Conservation (phyloP, 2,329 filamentous ascomycete species). For the Emmonsiellopsis sp. region DNA sequence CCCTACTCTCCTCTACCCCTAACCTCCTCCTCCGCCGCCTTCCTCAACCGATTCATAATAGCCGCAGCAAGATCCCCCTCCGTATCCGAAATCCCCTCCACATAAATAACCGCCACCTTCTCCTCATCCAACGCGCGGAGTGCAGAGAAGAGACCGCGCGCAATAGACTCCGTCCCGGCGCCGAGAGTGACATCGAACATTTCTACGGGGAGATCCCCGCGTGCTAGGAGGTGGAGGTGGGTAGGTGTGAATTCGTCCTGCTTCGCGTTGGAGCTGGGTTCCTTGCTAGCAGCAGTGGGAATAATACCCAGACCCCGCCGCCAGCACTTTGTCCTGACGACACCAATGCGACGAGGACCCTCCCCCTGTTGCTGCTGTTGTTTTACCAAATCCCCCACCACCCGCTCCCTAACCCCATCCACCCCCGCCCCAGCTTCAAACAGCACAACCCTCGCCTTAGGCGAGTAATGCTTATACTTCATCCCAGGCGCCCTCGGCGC, state of each 20-base stretch:
- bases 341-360: constrained; percentile 15
- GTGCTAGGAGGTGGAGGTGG: background rate
- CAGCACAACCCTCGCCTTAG: constrained; percentile 73
- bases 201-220: constrained; percentile 14
- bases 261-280: no score
- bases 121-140: constrained; percentile 74
- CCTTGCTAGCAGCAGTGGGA: background rate
- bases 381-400: constrained; percentile 27
- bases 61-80: constrained; percentile 75
- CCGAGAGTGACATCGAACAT: constrained; percentile 67
- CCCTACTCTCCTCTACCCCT: constrained; percentile 42
- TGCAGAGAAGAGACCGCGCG: constrained; percentile 78
- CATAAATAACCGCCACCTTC: constrained; percentile 72
- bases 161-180: constrained; percentile 60
- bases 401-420: constrained; percentile 20
- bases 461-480: constrained; percentile 98
- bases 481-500: constrained; percentile 84
- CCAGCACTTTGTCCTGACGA: constrained; percentile 26
- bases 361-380: background rate
- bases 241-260: background rate
- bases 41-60: constrained; percentile 73
- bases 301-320: constrained; percentile 7
- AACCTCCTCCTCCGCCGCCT: constrained; percentile 56
- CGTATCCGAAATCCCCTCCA: constrained; percentile 68
- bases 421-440: constrained; percentile 52